Percentiles rank a stretch among this genome's conserved stretches.
phyloP scores from a whole-genome alignment of 208 protist species.

The Trypanosoma theileri region DNA sequence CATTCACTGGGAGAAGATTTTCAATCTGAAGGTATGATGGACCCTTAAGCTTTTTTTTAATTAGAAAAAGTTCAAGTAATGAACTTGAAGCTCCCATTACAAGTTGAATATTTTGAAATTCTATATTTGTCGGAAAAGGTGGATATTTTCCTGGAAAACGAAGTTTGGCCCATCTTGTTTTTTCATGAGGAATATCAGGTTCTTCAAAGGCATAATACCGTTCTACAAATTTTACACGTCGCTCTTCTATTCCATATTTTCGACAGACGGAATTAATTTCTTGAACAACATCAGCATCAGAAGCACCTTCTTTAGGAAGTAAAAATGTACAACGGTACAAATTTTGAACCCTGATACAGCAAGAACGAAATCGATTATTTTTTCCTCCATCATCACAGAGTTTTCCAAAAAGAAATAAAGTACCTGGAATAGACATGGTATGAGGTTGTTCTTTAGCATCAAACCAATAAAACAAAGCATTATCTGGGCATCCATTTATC shows the following conservation, averaged over 20 bases:
- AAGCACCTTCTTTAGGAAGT: constrained; percentile 56
- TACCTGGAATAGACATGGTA: constrained; percentile 66
- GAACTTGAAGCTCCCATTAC: constrained; percentile 85
- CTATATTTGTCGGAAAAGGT: constrained; percentile 36
- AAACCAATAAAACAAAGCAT: constrained; percentile 63
- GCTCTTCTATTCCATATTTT: constrained; percentile 66
- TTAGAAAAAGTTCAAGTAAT: constrained; percentile 92
- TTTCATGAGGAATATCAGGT: constrained; percentile 67
- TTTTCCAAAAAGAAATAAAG: constrained; percentile 91
- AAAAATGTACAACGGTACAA: constrained; percentile 77
- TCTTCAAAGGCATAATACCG: constrained; percentile 94
- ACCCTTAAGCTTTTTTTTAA: constrained; percentile 94
- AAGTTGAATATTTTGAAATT: constrained; percentile 65
- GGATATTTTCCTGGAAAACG: constrained; percentile 78
- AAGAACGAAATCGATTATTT: constrained; percentile 49
- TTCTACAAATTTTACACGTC: constrained; percentile 87
- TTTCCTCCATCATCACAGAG: constrained; percentile 38
- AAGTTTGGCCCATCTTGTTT: constrained; percentile 89
- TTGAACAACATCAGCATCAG: constrained; percentile 69
- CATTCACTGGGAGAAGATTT: constrained; percentile 31
- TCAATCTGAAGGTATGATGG: constrained; percentile 88
- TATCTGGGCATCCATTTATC: not conserved
- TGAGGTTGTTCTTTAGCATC: constrained; percentile 87
- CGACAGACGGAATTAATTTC: constrained; percentile 84
- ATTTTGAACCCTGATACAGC: constrained; percentile 86